These are phyloP conservation scores for Diphasiastrum complanatum DNA, from an alignment of 83 land plant genomes.

Conservation along the genomic window DNA sequence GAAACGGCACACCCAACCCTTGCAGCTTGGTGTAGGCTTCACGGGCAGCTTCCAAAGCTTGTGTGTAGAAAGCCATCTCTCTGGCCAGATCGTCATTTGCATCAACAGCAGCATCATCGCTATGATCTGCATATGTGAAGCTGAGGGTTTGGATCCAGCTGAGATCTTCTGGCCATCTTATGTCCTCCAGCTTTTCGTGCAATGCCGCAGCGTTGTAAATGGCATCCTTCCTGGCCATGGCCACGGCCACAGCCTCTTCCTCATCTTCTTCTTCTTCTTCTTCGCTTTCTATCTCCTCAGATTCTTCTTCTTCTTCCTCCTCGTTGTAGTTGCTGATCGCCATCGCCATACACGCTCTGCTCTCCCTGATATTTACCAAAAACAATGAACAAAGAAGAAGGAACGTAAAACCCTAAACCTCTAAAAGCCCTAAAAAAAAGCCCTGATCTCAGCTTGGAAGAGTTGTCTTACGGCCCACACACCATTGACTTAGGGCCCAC, in stretches of 20 bases:
- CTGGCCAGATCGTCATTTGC: slow-evolving; percentile 82
- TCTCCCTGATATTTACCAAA: too few species aligned
- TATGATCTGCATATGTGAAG: slow-evolving; percentile 34
- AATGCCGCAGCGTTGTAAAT: slow-evolving; percentile 57
- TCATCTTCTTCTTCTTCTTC: slow-evolving; percentile 46
- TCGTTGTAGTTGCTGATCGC: too few species aligned
- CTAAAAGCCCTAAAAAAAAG: too few species aligned
- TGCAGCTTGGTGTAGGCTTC: slow-evolving; percentile 65
- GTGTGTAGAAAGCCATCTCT: slow-evolving; percentile 83
- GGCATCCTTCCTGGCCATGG: slow-evolving; percentile 63
- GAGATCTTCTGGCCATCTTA: slow-evolving; percentile 73
- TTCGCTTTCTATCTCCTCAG: not conserved
- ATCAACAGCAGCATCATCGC: slow-evolving; percentile 41
- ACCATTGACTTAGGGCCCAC: too few species aligned
- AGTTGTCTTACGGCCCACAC: too few species aligned
- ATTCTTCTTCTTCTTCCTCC: slow-evolving; percentile 25
- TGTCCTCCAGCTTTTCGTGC: slow-evolving; percentile 77
- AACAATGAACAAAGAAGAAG: too few species aligned
- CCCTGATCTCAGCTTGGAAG: too few species aligned
- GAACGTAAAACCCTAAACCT: too few species aligned
- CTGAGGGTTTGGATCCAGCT: slow-evolving; percentile 71
- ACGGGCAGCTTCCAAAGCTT: slow-evolving; percentile 71
- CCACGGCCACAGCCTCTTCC: slow-evolving; percentile 43
- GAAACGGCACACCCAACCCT: slow-evolving; percentile 58
- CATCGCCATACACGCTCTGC: too few species aligned